phyloP scores from a whole-genome alignment of 2,329 filamentous ascomycete genomes.

The Botrytis deweyae region DNA sequence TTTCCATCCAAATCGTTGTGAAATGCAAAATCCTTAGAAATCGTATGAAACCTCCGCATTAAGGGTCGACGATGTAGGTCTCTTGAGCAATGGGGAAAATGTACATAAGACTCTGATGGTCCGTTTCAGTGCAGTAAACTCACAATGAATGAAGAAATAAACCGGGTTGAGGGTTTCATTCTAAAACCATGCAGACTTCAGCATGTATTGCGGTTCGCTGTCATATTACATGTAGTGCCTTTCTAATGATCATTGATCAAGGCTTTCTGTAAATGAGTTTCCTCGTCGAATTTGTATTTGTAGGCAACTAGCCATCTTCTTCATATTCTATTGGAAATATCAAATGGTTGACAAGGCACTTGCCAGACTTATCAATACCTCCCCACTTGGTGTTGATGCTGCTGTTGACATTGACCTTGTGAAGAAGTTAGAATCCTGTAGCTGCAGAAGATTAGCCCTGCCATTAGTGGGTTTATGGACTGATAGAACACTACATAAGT shows the following conservation, averaged over 20 bases:
- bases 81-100: not conserved
- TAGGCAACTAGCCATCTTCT: not conserved
- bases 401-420: not conserved
- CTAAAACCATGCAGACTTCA: not conserved
- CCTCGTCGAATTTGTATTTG: not conserved
- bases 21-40: not conserved
- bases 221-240: not conserved
- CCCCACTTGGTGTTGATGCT: not conserved
- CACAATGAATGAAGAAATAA: not conserved
- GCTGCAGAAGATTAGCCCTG: not conserved
- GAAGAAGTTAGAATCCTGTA: not conserved
- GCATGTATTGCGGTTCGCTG: not conserved
- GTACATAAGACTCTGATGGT: not conserved
- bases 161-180: fast-evolving
- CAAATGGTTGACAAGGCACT: not conserved
- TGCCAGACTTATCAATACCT: not conserved
- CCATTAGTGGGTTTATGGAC: not conserved
- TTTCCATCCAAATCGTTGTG: not conserved
- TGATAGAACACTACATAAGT: no score
- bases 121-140: not conserved
- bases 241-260: not conserved
- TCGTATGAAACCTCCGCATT: not conserved
- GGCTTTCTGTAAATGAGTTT: no score
- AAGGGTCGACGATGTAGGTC: not conserved
- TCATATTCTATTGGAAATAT: fast-evolving